Evolutionary conservation across 148 eudicot species (phyloP), one percentile per base, ranked within the genome.

Genomic region (Fallopia convolvulus): DNA sequence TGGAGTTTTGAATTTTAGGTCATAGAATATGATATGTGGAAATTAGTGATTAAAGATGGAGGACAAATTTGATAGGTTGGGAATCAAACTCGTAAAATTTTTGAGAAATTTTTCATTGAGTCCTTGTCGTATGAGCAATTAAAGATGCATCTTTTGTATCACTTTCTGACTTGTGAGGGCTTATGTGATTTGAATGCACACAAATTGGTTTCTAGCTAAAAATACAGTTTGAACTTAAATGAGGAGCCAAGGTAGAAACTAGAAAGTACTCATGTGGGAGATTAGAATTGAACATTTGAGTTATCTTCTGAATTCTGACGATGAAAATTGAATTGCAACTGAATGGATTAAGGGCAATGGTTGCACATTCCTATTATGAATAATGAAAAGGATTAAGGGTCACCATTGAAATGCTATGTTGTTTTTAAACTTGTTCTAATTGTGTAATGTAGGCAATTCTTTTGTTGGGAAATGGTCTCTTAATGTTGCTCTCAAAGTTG

Each of bases 391-490:
- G 47, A 44, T 44, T 44, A 44, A 44, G 8, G 47, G 11, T 63
- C 11, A n/a, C 0, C 13, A 4, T 63, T 26, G 5, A 68, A 66
- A 68, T 17, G 46, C 6, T 68, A 9, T 15, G 6, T 2, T 14
- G 9, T 32, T 20, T 36, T 68, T 1, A 68, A 68, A 7, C 21
- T 68, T 68, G 10, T 39, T 21, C 70, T 14, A 18, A 65, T 65
- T 30, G 17, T 48, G 40, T 46, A 44, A 20, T 79, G 77, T 82
- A 90, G 94, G 89, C 78, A 50, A 66, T 89, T 77, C 10, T 87
- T 63, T 80, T 81, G 42, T 74, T 86, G 42, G 70, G 76, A 32
- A 84, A 80, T 33, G 77, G 48, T 77, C 49, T 83, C 52, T 68
- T 75, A 74, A 79, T 79, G 55, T 65, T 82, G 39, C 61, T 84